Percentiles rank a stretch among this genome's conserved stretches.
These are phyloP conservation scores for Cryphonectria japonica DNA, from an alignment of 2,329 filamentous ascomycete species.

Conservation along the genomic window DNA sequence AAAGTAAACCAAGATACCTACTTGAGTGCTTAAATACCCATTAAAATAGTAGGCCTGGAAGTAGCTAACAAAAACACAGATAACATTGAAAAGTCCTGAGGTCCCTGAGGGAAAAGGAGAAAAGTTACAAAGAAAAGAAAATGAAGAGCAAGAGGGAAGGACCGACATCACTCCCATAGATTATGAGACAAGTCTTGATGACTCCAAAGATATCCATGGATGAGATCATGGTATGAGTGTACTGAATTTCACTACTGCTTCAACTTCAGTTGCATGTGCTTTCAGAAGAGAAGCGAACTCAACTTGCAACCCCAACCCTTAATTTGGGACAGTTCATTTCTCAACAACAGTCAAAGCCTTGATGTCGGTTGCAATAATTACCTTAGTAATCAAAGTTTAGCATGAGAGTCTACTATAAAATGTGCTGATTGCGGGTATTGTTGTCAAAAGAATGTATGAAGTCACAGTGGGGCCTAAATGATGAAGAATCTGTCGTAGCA, in stretches of 20 bases:
- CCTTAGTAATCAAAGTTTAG: neutral
- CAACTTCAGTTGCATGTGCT: neutral
- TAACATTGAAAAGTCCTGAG: no score
- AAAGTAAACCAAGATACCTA: no score
- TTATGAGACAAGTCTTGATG: neutral
- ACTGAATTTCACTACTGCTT: neutral
- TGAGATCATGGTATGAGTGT: neutral
- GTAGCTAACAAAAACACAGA: no score
- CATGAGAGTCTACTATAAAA: neutral
- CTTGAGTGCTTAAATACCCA: no score
- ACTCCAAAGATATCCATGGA: neutral
- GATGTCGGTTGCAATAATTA: neutral
- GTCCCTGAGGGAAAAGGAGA: no score
- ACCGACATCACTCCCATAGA: no score
- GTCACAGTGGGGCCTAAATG: slow-evolving; percentile 2
- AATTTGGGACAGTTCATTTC: neutral
- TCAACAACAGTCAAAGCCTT: no score
- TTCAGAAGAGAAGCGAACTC: no score
- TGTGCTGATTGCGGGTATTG: neutral
- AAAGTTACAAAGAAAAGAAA: no score
- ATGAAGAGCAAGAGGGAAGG: no score
- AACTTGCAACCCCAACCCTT: neutral
- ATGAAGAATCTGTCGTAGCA: slow-evolving; percentile 11
- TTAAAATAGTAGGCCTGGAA: no score
- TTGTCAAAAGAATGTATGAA: slow-evolving; percentile 1